Conservation (phyloP, 129 eudicot species). For the Flaveria trinervia region DNA sequence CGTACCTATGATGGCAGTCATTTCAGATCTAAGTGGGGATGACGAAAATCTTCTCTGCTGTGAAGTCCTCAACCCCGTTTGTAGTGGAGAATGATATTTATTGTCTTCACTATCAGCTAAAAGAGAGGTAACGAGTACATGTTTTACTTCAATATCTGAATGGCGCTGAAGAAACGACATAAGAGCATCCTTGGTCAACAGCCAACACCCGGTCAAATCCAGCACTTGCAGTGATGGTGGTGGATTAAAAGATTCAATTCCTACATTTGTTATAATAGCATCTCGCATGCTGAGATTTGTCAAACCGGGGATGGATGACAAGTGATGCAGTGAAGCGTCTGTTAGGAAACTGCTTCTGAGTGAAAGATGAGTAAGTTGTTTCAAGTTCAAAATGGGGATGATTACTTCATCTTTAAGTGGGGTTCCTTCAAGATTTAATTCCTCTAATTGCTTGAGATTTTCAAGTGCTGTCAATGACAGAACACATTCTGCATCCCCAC, state of each 20-base stretch:
- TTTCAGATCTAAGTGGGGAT: conserved; percentile 42
- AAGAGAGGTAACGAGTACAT: conserved; percentile 44
- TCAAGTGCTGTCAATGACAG: conserved; percentile 59
- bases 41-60: conserved; percentile 34
- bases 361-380: conserved; percentile 56
- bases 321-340: conserved; percentile 52
- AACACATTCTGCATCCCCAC: conserved; percentile 40
- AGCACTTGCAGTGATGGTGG: conserved; percentile 55
- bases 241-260: conserved; percentile 59
- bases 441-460: conserved; percentile 57
- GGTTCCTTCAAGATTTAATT: conserved; percentile 63
- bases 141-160: conserved; percentile 62
- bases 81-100: conserved; percentile 32
- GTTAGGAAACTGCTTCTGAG: conserved; percentile 62
- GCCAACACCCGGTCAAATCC: conserved; percentile 90
- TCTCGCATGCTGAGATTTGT: conserved; percentile 51
- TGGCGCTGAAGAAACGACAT: conserved; percentile 47
- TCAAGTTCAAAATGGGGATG: conserved; percentile 46
- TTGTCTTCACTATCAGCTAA: conserved; percentile 29
- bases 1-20: conserved; percentile 53
- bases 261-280: conserved; percentile 69
- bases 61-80: conserved; percentile 24
- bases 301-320: conserved; percentile 53
- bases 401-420: conserved; percentile 58
- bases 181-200: conserved; percentile 61